Base-by-base conservation (phyloP, 768 basidiomycete genomes). In the Termitomyces sp. region DNA sequence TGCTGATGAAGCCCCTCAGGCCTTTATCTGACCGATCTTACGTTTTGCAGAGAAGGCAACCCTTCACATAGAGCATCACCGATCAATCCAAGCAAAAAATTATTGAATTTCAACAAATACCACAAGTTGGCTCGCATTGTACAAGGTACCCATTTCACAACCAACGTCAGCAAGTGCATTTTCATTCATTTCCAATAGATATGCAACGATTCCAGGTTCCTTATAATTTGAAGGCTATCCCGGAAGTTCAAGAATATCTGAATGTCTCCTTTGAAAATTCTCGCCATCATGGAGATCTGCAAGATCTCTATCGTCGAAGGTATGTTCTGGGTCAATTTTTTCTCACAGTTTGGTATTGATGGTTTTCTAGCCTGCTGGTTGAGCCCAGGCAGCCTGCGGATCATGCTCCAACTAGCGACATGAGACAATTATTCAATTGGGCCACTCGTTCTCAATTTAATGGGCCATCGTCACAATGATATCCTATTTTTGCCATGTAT, bases 41-140 rank as follows among this genome's bases (percentile, higher is more conserved):
- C 94, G 6, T 98, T 98, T 72, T 96, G 93, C 67, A 84, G 90
- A 40, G 96, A 98, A 66, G 96, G 96, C 19, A 98, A 98, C 68
- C 88, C 91, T 16, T 88, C 90, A 14, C 78, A 88, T 63, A 82
- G 96, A 61, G 81, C 85, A 16, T 91, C 94, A 5, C 90, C 94
- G 0, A 70, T 83, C 55, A 85, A 85, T 53, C 77, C 88, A 1
- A 80, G 80, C 57, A 86, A 91, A 71, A 89, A 85, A 63, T 73
- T 99, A 39, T 79, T 98, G 68, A 99, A 99, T 72, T 94, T 97
- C 66, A 96, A 95, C 71, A 96, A 97, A 70, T 98, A 97, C 64
- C 89, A 90, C 66, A 96, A 92, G 68, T 79, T 95, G 57, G 88
- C 88, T 34, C 79, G 86, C 65, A 93, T 96, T 62, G 81, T 94